Evolutionary conservation across 2,329 filamentous ascomycete species (phyloP), one percentile per base, ranked within the genome.

Genomic region (Xylariomycetidae sp.): DNA sequence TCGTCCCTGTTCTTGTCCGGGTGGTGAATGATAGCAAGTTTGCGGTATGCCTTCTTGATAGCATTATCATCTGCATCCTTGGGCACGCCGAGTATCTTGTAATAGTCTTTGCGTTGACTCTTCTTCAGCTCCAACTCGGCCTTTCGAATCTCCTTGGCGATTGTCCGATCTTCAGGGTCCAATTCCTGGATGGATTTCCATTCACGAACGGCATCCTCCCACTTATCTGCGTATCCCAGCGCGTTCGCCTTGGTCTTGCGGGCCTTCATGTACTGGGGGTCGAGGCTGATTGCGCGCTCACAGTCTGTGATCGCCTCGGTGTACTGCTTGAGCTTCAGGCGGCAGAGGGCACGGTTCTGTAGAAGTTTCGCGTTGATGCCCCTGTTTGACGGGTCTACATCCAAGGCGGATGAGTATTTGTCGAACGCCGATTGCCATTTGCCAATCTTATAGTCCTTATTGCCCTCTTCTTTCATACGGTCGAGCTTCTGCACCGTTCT

Each of bases 61-160:
- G 92, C 80, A 37, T 72, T 72, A 15, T 94, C 88, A 25, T 76
- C 77, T 23, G 88, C 88, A 42, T 89, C 84, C 71, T 96, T 97
- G 37, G 84, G 70, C 7, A 98, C 68, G 5, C 82, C 85, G 33
- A 98, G 78, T 47, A 97, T 95, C 76, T 96, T 96, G 72, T 98
- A 98, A 67, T 95, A 97, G 57, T 98, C 92, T 65, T 98, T 98
- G 42, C 92, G 77, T 65, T 90, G 85, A 60, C 85, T 85, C 81
- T 97, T 97, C 80, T 98, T 98, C 44, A 97, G 69, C 66, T 98
- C 92, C 16, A 96, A 69, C 66, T 98, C 90, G 2, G 90, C 92
- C 51, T 82, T 85, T 37, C 86, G 82, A 27, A 97, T 79, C 53
- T 98, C 92, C 61, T 85, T 89, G 32, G 75, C 71, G 40, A 97